Evolutionary conservation across 1,284 basidiomycete genomes (phyloP).

Genomic region (Cryptococcus sp.): DNA sequence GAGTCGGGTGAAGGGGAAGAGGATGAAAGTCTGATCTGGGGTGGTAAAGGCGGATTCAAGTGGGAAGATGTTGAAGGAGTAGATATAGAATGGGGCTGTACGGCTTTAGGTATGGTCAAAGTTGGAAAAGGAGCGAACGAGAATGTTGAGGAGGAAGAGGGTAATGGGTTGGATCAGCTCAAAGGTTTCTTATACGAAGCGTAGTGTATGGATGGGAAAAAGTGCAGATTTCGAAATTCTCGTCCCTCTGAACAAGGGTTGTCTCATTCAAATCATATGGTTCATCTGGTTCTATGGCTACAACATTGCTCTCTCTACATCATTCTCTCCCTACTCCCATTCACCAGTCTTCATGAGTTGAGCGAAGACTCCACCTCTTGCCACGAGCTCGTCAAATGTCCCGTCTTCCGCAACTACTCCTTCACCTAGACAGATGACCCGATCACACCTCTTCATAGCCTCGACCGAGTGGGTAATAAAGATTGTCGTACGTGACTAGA

Average conservation of each 20-base stretch:
- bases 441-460: constrained; percentile 87
- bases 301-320: neutral
- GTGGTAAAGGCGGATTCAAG: constrained; percentile 33
- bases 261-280: too few species aligned
- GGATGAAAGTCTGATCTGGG: constrained; percentile 41
- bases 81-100: constrained; percentile 34
- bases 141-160: constrained; percentile 17
- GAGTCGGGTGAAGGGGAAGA: constrained; percentile 22
- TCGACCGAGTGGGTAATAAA: constrained; percentile 91
- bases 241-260: too few species aligned
- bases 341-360: constrained; percentile 78
- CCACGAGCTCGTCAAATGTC: constrained; percentile 65
- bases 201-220: neutral
- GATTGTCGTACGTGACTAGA: constrained; percentile 64
- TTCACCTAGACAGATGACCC: constrained; percentile 74
- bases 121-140: constrained; percentile 4
- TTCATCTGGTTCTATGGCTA: too few species aligned
- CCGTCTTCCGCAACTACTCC: constrained; percentile 77
- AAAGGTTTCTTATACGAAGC: constrained; percentile 27
- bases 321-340: constrained; percentile 54
- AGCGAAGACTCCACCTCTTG: constrained; percentile 69
- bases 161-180: constrained; percentile 37
- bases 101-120: constrained; percentile 23
- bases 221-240: too few species aligned
- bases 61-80: constrained; percentile 47